Percentiles rank a stretch among this genome's conserved stretches.
Evolutionary conservation across 2,329 filamentous ascomycete species (phyloP).

Genomic region (Keithomyces neogunnii): DNA sequence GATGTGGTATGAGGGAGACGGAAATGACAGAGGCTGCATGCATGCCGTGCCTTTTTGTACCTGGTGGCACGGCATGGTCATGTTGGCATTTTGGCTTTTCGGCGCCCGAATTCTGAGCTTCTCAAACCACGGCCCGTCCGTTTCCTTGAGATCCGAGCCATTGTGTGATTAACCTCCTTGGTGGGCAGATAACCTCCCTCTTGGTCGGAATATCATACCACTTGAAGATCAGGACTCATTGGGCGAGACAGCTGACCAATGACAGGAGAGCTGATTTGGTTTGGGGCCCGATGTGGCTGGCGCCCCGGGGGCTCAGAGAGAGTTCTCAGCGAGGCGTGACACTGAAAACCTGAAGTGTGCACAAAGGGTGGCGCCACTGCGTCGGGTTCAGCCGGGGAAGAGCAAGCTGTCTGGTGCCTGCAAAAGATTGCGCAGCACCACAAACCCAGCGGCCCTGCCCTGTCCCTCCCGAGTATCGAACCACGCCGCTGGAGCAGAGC

Average conservation of each 20-base stretch:
- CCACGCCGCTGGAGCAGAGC: too few species aligned
- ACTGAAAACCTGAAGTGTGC: background rate
- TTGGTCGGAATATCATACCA: conserved; percentile 5
- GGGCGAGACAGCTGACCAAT: background rate
- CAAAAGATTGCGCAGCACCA: too few species aligned
- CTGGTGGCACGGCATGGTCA: background rate
- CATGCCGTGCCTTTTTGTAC: background rate
- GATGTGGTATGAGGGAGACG: background rate
- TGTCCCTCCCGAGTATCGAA: too few species aligned
- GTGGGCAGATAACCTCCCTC: conserved; percentile 4
- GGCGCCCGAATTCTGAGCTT: background rate
- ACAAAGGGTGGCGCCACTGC: too few species aligned
- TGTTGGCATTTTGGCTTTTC: background rate
- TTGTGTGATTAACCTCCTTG: background rate
- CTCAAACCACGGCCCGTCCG: background rate
- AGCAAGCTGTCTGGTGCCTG: too few species aligned
- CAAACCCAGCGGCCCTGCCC: too few species aligned
- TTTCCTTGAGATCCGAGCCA: background rate
- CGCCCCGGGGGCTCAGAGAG: background rate
- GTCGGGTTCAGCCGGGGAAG: too few species aligned
- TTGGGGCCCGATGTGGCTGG: background rate
- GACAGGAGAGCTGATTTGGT: background rate
- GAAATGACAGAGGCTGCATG: background rate
- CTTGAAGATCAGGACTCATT: background rate
- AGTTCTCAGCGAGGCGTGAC: too few species aligned